phyloP scores from a whole-genome alignment of 108 stramenopile genomes.

The Pelagomonas calceolata region DNA sequence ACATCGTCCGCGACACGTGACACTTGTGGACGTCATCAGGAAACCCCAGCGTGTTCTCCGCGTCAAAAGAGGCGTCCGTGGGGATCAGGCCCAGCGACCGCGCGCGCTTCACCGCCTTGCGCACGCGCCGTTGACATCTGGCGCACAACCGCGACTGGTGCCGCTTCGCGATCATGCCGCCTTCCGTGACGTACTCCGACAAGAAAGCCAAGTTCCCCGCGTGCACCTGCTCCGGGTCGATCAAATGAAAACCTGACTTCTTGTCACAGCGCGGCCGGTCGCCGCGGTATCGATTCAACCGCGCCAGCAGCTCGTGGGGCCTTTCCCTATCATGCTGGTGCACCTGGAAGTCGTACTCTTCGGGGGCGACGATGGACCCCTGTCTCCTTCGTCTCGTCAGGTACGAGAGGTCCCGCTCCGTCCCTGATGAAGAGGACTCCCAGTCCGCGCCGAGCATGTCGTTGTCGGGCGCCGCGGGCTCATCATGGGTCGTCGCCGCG shows the following conservation, averaged over 20 bases:
- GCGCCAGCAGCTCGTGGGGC: background rate
- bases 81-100: constrained; percentile 61
- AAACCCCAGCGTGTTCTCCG: background rate
- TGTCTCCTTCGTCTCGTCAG: too few species aligned
- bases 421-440: too few species aligned
- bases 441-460: too few species aligned
- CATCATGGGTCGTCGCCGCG: too few species aligned
- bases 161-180: constrained; percentile 67
- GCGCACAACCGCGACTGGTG: constrained; percentile 62
- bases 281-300: background rate
- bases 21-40: background rate
- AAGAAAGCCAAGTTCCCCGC: constrained; percentile 17
- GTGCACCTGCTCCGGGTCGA: background rate
- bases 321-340: background rate
- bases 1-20: background rate
- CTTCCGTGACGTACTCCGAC: constrained; percentile 56
- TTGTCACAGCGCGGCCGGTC: background rate
- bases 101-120: constrained; percentile 63
- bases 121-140: constrained; percentile 65
- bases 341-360: background rate
- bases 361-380: background rate
- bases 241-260: background rate
- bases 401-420: too few species aligned
- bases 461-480: too few species aligned
- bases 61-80: background rate